phyloP scores from a whole-genome alignment of 2,329 filamentous ascomycete genomes.

The Aspergillus tanneri region DNA sequence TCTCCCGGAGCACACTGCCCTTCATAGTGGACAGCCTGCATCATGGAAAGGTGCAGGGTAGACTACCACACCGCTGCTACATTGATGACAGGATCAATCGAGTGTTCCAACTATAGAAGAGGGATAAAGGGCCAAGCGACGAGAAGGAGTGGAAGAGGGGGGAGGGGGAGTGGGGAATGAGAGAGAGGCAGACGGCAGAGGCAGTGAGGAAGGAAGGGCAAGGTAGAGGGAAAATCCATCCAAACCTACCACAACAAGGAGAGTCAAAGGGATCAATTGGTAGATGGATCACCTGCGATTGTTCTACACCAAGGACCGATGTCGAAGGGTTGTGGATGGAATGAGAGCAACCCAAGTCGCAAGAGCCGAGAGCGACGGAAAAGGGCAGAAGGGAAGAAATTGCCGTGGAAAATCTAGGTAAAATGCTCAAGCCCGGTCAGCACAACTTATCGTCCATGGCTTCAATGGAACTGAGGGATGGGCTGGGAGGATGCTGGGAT shows the following conservation, averaged over 20 bases:
- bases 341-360: constrained; percentile 32
- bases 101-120: constrained; percentile 25
- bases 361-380: constrained; percentile 37
- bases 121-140: constrained; percentile 11
- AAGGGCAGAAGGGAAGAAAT: constrained; percentile 31
- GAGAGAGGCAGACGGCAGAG: constrained; percentile 21
- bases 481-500: constrained; percentile 12
- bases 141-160: not conserved
- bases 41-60: constrained; percentile 27
- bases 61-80: constrained; percentile 31
- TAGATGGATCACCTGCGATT: constrained; percentile 36
- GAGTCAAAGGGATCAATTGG: constrained; percentile 25
- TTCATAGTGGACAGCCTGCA: constrained; percentile 38
- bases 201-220: constrained; percentile 28
- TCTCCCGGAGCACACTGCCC: constrained; percentile 36
- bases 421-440: constrained; percentile 25
- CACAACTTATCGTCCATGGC: constrained; percentile 22
- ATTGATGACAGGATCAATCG: constrained; percentile 36
- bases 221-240: constrained; percentile 33
- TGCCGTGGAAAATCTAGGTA: constrained; percentile 26
- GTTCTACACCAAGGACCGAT: constrained; percentile 32
- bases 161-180: constrained; percentile 14
- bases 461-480: constrained; percentile 21
- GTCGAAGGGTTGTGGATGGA: constrained; percentile 31
- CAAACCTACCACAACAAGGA: constrained; percentile 39